These are phyloP conservation scores for Panicum virgatum DNA, from an alignment of 202 grass and related monocot genomes.

Conservation along the genomic window DNA sequence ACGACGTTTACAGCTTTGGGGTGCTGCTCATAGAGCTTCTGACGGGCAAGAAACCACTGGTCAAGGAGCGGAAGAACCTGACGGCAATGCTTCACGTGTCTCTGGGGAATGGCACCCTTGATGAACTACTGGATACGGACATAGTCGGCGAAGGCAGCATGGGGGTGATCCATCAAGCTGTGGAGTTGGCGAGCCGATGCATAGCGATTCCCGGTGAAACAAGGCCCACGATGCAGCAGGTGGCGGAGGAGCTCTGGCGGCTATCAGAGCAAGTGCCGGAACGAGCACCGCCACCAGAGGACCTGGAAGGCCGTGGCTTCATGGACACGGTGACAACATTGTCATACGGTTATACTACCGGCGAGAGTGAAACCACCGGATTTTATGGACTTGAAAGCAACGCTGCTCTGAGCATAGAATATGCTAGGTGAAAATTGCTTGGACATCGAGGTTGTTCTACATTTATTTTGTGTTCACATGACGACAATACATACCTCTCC, in stretches of 20 bases:
- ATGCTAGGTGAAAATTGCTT: not conserved
- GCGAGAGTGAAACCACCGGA: not conserved
- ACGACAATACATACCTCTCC: too few relatives aligned
- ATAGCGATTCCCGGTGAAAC: not conserved
- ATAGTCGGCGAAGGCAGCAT: not conserved
- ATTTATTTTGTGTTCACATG: too few relatives aligned
- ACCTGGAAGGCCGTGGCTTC: not conserved
- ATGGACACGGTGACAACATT: too few relatives aligned
- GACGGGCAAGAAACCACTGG: conserved; percentile 21
- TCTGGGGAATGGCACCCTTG: not conserved
- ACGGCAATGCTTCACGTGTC: not conserved
- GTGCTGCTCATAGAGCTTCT: conserved; percentile 42
- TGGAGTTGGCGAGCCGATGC: not conserved
- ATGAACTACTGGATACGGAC: conserved; percentile 30
- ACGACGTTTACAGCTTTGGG: conserved; percentile 46
- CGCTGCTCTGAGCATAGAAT: not conserved
- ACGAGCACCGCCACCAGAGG: not conserved
- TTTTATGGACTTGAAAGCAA: not conserved
- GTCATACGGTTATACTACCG: not conserved
- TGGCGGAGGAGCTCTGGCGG: not conserved
- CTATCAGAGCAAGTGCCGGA: not conserved
- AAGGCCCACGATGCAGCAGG: not conserved
- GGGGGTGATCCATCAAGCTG: not conserved
- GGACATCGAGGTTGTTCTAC: too few relatives aligned
- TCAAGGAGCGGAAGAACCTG: not conserved